phyloP scores from a whole-genome alignment of 2,329 filamentous ascomycete species.

The Fusarium nurragi region DNA sequence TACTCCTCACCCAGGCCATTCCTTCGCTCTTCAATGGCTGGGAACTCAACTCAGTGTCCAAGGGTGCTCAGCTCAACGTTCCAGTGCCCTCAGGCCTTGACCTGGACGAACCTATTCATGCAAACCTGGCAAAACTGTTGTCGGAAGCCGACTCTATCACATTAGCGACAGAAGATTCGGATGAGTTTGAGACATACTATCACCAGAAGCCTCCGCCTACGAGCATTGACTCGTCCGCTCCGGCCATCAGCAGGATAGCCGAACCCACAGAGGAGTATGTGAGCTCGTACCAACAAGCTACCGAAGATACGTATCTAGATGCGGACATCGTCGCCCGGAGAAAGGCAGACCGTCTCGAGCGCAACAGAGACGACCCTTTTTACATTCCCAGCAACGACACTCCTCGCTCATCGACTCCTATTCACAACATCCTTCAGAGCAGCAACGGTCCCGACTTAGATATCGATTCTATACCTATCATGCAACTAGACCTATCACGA shows the following conservation, averaged over 20 bases:
- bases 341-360: conserved; percentile 79
- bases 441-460: conserved; percentile 83
- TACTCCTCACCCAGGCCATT: conserved; percentile 89
- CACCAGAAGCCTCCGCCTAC: conserved; percentile 63
- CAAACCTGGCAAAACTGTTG: conserved; percentile 74
- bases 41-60: conserved; percentile 91
- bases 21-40: conserved; percentile 86
- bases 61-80: conserved; percentile 84
- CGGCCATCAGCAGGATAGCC: conserved; percentile 64
- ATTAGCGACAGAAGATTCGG: conserved; percentile 63
- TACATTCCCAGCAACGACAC: conserved; percentile 75
- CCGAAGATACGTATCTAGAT: conserved; percentile 74
- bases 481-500: conserved; percentile 83
- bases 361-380: conserved; percentile 93
- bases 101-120: conserved; percentile 83
- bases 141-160: conserved; percentile 63
- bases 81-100: conserved; percentile 80
- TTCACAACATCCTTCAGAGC: conserved; percentile 78
- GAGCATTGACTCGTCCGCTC: conserved; percentile 60
- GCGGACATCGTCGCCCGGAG: conserved; percentile 77
- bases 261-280: conserved; percentile 60
- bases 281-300: conserved; percentile 68
- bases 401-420: conserved; percentile 75
- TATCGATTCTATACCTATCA: conserved; percentile 94
- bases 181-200: conserved; percentile 75